Evolutionary conservation across 306 rosid genomes (phyloP).

Genomic region (Quercus engelmannii): DNA sequence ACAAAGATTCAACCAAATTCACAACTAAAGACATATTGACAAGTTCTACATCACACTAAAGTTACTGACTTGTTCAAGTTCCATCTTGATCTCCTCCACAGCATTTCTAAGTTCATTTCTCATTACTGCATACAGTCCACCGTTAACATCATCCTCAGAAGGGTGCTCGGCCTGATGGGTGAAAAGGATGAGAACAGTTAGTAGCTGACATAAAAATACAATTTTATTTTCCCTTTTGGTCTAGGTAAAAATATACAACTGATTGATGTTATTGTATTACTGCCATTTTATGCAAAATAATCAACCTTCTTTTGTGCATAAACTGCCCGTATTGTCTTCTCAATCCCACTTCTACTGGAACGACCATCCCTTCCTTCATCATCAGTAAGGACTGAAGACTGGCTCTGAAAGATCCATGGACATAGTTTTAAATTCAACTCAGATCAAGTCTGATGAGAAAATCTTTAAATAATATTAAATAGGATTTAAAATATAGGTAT

Average conservation of each 20-base stretch:
- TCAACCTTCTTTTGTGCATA: conserved; percentile 65
- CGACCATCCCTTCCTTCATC: conserved; percentile 71
- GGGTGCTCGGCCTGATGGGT: conserved; percentile 53
- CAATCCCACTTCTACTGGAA: conserved; percentile 46
- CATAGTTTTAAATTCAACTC: conserved; percentile 11
- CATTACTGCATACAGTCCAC: conserved; percentile 53
- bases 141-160: conserved; percentile 33
- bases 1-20: neutral
- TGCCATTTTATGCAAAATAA: conserved; percentile 6
- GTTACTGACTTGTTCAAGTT: conserved; percentile 60
- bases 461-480: neutral
- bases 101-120: conserved; percentile 64
- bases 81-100: conserved; percentile 50
- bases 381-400: conserved; percentile 80
- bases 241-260: conserved; percentile 1
- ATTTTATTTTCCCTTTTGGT: neutral
- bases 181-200: conserved; percentile 15
- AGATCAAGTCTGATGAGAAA: neutral
- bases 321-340: conserved; percentile 45
- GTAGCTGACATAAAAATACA: conserved; percentile 10
- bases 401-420: conserved; percentile 63
- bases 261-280: conserved; percentile 11
- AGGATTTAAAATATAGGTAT: neutral
- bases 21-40: conserved; percentile 11
- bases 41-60: conserved; percentile 17